Evolutionary conservation across 805 yeast genomes (phyloP).

Genomic region (Ascoidea tarda): DNA sequence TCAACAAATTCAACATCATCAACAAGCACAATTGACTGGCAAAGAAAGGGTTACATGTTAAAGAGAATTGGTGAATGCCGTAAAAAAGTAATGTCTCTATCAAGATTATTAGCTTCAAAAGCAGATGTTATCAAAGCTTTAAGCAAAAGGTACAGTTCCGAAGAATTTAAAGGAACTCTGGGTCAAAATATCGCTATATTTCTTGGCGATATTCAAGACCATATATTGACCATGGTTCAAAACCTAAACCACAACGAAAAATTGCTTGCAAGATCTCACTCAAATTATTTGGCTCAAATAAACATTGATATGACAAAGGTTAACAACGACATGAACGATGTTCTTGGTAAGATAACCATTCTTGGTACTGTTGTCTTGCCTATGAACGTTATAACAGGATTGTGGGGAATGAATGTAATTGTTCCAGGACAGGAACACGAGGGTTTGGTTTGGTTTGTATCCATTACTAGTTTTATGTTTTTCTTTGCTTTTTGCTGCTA

Average conservation of each 20-base stretch:
- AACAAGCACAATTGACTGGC: constrained; percentile 57
- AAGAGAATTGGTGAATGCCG: constrained; percentile 92
- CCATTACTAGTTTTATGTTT: constrained; percentile 32
- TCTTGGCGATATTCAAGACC: constrained; percentile 95
- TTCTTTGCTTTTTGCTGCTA: constrained; percentile 32
- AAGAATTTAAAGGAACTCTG: not conserved
- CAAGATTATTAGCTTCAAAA: constrained; percentile 75
- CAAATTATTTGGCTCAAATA: constrained; percentile 91
- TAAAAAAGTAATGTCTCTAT: constrained; percentile 81
- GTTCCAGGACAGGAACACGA: constrained; percentile 82
- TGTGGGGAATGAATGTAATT: constrained; percentile 97
- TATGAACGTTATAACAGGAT: constrained; percentile 86
- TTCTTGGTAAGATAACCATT: constrained; percentile 82
- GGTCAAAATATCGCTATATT: constrained; percentile 80
- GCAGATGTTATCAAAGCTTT: constrained; percentile 98
- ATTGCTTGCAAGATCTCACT: constrained; percentile 84
- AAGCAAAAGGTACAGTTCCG: constrained; percentile 62
- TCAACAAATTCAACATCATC: constrained; percentile 17
- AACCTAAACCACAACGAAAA: constrained; percentile 91
- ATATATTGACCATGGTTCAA: constrained; percentile 94
- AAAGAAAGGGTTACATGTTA: constrained; percentile 87
- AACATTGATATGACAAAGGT: constrained; percentile 97
- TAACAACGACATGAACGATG: constrained; percentile 94
- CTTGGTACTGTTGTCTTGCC: constrained; percentile 93
- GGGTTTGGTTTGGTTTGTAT: constrained; percentile 54